Conservation (phyloP, 2,329 filamentous ascomycete species). For the Aspergillus fischeri region DNA sequence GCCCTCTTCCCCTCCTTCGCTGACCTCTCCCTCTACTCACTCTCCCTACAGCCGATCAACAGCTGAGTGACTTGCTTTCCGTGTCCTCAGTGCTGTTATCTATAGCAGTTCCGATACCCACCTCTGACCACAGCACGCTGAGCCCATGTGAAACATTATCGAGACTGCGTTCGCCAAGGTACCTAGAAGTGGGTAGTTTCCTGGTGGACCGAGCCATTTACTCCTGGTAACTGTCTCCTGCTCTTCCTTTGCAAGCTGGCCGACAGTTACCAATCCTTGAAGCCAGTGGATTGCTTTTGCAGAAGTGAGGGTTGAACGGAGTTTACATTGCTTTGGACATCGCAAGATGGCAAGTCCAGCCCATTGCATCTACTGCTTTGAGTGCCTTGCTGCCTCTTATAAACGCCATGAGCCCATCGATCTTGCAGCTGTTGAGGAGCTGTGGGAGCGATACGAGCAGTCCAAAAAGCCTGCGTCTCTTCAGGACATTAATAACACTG, state of each 20-base stretch:
- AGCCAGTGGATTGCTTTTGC: neutral
- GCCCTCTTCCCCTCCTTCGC: neutral
- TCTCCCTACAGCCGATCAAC: neutral
- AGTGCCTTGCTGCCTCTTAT: slow-evolving; percentile 72
- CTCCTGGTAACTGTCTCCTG: neutral
- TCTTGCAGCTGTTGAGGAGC: slow-evolving; percentile 65
- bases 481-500: slow-evolving; percentile 18
- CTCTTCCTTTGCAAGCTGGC: neutral
- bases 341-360: slow-evolving; percentile 70
- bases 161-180: neutral
- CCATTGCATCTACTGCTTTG: slow-evolving; percentile 93
- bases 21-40: neutral
- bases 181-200: neutral
- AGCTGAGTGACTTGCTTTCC: neutral
- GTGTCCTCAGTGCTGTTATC: neutral
- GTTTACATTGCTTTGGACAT: neutral
- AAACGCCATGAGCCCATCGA: slow-evolving; percentile 63
- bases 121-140: neutral
- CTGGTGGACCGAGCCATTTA: neutral
- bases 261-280: neutral
- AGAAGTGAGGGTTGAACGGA: neutral
- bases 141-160: neutral
- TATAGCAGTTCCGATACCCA: neutral
- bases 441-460: slow-evolving; percentile 56
- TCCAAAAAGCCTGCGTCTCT: slow-evolving; percentile 36